Conservation (phyloP, 2,329 filamentous ascomycete species). For the Alternaria burnsii region DNA sequence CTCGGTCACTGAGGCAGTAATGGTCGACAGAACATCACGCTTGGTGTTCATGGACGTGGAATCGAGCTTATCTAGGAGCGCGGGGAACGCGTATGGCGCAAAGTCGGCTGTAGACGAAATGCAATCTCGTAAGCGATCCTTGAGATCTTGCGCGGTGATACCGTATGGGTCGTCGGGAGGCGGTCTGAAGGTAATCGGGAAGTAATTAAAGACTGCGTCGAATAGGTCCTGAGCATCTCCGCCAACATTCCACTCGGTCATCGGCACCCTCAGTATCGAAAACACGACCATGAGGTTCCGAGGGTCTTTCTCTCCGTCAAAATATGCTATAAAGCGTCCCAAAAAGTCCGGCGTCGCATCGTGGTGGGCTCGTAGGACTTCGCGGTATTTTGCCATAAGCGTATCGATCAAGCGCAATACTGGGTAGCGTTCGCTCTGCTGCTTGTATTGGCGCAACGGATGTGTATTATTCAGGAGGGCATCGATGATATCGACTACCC, state of each 20-base stretch:
- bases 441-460: slow-evolving; percentile 68
- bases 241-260: slow-evolving; percentile 72
- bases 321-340: slow-evolving; percentile 68
- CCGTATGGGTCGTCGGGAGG: slow-evolving; percentile 74
- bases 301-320: slow-evolving; percentile 74
- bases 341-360: slow-evolving; percentile 63
- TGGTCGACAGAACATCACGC: slow-evolving; percentile 71
- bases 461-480: slow-evolving; percentile 63
- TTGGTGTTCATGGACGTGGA: slow-evolving; percentile 74
- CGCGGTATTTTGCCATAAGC: slow-evolving; percentile 66
- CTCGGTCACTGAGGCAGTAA: slow-evolving; percentile 66
- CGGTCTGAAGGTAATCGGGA: slow-evolving; percentile 74
- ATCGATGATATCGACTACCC: slow-evolving; percentile 62
- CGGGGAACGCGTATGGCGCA: slow-evolving; percentile 72
- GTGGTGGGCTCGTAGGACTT: slow-evolving; percentile 58
- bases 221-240: slow-evolving; percentile 67
- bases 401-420: slow-evolving; percentile 68
- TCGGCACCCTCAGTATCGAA: slow-evolving; percentile 71
- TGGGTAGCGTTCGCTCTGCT: slow-evolving; percentile 68
- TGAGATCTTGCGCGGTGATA: slow-evolving; percentile 73
- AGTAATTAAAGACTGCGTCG: slow-evolving; percentile 76
- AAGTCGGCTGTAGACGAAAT: slow-evolving; percentile 69
- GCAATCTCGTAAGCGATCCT: slow-evolving; percentile 69
- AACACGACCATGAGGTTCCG: slow-evolving; percentile 76
- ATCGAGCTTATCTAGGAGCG: slow-evolving; percentile 73